Percentiles rank a stretch among this genome's conserved stretches.
Conservation (phyloP, 2,329 filamentous ascomycete genomes). For the Xylariaceae sp. region DNA sequence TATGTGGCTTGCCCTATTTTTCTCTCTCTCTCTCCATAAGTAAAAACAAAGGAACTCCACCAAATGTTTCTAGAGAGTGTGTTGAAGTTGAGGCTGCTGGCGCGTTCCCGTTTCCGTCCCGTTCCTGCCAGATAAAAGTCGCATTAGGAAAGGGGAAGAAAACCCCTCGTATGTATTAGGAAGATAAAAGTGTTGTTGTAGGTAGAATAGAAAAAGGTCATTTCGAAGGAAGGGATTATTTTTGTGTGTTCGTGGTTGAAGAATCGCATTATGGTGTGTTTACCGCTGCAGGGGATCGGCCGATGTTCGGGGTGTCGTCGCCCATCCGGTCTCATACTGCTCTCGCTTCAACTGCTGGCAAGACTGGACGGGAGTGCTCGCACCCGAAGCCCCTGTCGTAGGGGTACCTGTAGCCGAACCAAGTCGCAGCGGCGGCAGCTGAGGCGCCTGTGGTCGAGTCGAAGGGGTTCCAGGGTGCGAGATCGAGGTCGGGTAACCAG, state of each 20-base stretch:
- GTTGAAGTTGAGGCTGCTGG: background rate
- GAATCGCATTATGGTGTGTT: background rate
- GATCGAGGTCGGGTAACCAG: slow-evolving; percentile 33
- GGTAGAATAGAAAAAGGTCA: no score
- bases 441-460: slow-evolving; percentile 33
- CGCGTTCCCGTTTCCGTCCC: background rate
- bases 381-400: slow-evolving; percentile 21
- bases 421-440: slow-evolving; percentile 47
- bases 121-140: slow-evolving; percentile 1
- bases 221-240: background rate
- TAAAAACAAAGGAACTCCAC: slow-evolving; percentile 7
- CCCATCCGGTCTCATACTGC: slow-evolving; percentile 38
- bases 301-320: slow-evolving; percentile 24
- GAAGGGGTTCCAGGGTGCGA: slow-evolving; percentile 33
- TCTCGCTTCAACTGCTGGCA: slow-evolving; percentile 31
- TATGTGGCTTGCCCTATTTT: slow-evolving; percentile 15
- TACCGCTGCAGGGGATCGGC: slow-evolving; percentile 23
- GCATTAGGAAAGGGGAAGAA: background rate
- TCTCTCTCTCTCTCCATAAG: background rate
- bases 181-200: background rate
- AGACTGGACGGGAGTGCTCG: slow-evolving; percentile 24
- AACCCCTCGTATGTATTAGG: slow-evolving; percentile 6
- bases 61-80: slow-evolving; percentile 10
- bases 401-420: slow-evolving; percentile 34
- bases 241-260: background rate